A percentile compares a stretch with the other conserved stretches of the same genome.
Evolutionary conservation across 176 grass and related monocot genomes (phyloP).

Genomic region (Stipa capillata): DNA sequence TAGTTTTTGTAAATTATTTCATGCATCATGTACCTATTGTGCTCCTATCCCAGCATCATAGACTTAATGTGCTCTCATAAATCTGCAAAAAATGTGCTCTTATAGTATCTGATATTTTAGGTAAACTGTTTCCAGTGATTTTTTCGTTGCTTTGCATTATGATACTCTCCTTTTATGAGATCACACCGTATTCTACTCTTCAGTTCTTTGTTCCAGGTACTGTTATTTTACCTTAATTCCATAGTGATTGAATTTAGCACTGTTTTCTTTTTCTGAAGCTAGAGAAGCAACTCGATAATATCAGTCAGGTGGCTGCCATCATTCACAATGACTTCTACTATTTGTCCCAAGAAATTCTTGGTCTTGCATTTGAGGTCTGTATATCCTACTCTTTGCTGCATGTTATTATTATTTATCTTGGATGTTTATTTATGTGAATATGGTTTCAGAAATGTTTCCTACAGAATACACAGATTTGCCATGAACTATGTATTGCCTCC

Average conservation of each 20-base stretch:
- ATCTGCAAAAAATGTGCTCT: not conserved
- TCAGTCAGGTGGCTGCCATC: constrained; percentile 80
- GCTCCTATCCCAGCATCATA: too few species aligned
- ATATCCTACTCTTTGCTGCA: not conserved
- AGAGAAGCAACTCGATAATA: constrained; percentile 61
- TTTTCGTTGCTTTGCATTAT: not conserved
- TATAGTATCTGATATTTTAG: constrained; percentile 1
- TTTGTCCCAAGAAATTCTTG: constrained; percentile 89
- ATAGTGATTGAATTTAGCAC: constrained; percentile 3
- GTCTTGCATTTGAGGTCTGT: constrained; percentile 90
- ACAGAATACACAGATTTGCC: not conserved
- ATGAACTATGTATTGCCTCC: not conserved
- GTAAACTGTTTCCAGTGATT: not conserved
- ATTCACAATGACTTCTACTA: constrained; percentile 82
- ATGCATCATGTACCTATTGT: not conserved
- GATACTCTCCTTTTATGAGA: not conserved
- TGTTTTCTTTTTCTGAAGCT: constrained; percentile 48
- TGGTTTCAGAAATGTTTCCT: not conserved
- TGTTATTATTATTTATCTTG: constrained; percentile 9
- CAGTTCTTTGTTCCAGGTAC: constrained; percentile 5
- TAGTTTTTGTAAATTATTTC: not conserved
- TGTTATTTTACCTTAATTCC: constrained; percentile 9
- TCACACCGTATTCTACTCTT: not conserved
- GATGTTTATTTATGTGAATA: constrained; percentile 3
- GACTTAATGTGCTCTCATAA: not conserved